A percentile compares a stretch with the other conserved stretches of the same genome.
Conservation (phyloP, 805 yeast genomes). For the Pichia manshurica region DNA sequence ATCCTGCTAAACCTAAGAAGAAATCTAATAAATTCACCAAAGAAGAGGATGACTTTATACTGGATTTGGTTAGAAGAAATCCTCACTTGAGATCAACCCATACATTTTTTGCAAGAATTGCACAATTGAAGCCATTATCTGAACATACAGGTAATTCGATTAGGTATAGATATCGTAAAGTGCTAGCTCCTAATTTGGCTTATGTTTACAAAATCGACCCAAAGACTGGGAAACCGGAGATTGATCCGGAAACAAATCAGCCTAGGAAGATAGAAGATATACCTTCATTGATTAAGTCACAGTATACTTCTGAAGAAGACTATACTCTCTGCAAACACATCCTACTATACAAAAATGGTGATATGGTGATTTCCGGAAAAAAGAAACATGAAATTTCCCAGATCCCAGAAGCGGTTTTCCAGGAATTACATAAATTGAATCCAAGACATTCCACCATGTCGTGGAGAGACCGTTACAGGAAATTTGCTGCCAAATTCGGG, state of each 20-base stretch:
- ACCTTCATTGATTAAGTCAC: constrained; percentile 51
- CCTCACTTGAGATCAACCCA: constrained; percentile 67
- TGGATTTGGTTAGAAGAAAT: constrained; percentile 61
- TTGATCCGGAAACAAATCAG: constrained; percentile 37
- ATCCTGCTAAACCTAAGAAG: constrained; percentile 26
- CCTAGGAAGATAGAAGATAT: constrained; percentile 36
- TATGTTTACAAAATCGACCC: constrained; percentile 47
- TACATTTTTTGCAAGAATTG: constrained; percentile 56
- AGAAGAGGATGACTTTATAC: constrained; percentile 59
- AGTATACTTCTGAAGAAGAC: constrained; percentile 68
- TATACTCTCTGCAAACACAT: constrained; percentile 44
- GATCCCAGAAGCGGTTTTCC: constrained; percentile 36
- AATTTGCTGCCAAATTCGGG: constrained; percentile 60
- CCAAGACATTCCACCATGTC: constrained; percentile 60
- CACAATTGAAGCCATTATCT: constrained; percentile 41
- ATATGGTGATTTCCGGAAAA: constrained; percentile 13
- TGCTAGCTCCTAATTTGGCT: constrained; percentile 35
- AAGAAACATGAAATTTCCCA: constrained; percentile 21
- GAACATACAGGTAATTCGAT: constrained; percentile 75
- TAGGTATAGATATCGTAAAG: constrained; percentile 52
- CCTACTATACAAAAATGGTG: constrained; percentile 20
- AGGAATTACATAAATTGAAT: constrained; percentile 32
- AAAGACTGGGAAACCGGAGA: constrained; percentile 35
- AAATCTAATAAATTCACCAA: constrained; percentile 45
- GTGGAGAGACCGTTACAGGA: constrained; percentile 81